Base-by-base conservation (phyloP, 1,139 yeast species). In the Yamadazyma songkhlaensis region DNA sequence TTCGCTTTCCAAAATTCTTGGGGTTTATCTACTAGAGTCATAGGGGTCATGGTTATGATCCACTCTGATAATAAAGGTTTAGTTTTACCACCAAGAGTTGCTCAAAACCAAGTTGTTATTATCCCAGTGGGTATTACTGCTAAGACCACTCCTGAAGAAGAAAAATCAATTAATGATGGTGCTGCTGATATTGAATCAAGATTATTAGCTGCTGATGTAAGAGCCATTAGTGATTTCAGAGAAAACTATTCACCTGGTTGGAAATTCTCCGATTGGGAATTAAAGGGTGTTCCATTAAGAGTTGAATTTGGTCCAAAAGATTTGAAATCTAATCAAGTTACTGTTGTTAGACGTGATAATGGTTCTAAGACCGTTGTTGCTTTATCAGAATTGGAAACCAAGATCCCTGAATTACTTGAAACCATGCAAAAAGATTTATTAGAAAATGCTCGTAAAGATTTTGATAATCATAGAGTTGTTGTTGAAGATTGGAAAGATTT, bases 21-120 rank as follows among this genome's bases (percentile, higher is more conserved):
- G 99, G 99, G 99, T 67, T 74, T 92, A 54, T 89, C 97, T 34
- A 94, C 99, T 45, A 88, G 99, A 69, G 95, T 85, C 48, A 90
- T 94, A 60, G 99, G 99, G 75, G 98, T 94, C 50, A 92, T 92
- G 98, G 85, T 88, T 45, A 94, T 94, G 99, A 81, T 89, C 44
- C 99, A 94, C 64, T 89, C 97, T 30, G 99, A 94, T 67, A 90
- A 94, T 75, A 90, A 89, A 74, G 99, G 99, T 61, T 76, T 94
- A 55, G 98, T 94, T 35, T 76, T 94, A 53, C 99, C 99, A 45
- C 99, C 99, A 53, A 79, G 96, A 59, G 97, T 92, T 27, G 88
- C 99, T 17, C 94, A 85, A 65, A 74, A 71, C 57, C 99, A 94
- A 72, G 90, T 81, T 43, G 95, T 89, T 40, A 84, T 92, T 39